These are phyloP conservation scores for Lantana camara DNA, from an alignment of 257 asterid genomes.

Conservation along the genomic window DNA sequence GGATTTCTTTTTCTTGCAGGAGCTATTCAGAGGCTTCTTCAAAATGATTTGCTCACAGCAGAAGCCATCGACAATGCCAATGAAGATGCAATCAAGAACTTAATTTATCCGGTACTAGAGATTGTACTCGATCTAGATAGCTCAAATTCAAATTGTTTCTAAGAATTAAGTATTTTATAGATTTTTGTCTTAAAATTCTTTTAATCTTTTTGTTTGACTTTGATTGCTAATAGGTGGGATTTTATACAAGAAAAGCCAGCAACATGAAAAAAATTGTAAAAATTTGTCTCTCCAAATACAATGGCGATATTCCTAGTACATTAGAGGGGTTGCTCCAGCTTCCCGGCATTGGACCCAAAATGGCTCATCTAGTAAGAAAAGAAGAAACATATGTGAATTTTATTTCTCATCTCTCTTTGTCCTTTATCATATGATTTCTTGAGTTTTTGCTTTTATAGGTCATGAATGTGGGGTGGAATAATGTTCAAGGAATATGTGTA, in stretches of 20 bases:
- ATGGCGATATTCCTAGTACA: slow-evolving; percentile 90
- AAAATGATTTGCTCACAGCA: slow-evolving; percentile 75
- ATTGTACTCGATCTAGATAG: neutral
- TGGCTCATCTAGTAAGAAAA: slow-evolving; percentile 92
- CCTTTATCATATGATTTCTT: slow-evolving; percentile 6
- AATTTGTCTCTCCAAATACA: slow-evolving; percentile 67
- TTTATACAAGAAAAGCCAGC: slow-evolving; percentile 88
- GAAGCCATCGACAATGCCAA: slow-evolving; percentile 69
- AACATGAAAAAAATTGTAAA: slow-evolving; percentile 88
- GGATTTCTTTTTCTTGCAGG: slow-evolving; percentile 49
- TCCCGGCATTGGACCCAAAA: slow-evolving; percentile 98
- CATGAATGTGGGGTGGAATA: slow-evolving; percentile 95
- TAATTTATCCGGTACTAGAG: slow-evolving; percentile 75
- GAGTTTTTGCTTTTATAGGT: slow-evolving; percentile 46
- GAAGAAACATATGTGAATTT: neutral
- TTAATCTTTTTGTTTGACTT: slow-evolving; percentile 20
- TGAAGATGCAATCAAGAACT: slow-evolving; percentile 68
- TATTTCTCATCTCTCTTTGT: slow-evolving; percentile 8
- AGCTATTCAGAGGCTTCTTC: slow-evolving; percentile 85
- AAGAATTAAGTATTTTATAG: neutral
- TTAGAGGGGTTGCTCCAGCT: slow-evolving; percentile 81
- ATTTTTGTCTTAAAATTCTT: slow-evolving; percentile 2
- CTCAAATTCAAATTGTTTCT: slow-evolving; percentile 16
- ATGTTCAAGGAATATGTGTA: slow-evolving; percentile 97
- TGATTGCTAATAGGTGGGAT: slow-evolving; percentile 69